phyloP scores from a whole-genome alignment of 352 stramenopile genomes.

The Globisporangium echinulatum region DNA sequence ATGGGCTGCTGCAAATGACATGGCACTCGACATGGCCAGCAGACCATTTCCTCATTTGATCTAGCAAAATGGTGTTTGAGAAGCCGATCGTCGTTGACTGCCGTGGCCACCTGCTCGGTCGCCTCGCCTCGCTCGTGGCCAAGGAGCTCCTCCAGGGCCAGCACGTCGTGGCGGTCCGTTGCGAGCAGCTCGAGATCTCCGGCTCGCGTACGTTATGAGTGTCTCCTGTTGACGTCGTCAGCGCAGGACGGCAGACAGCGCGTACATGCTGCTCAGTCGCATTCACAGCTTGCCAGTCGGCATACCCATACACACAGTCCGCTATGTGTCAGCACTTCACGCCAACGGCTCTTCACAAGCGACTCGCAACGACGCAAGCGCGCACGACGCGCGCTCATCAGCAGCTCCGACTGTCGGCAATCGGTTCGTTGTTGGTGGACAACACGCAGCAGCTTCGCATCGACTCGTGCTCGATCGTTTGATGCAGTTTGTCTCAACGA shows the following conservation, averaged over 20 bases:
- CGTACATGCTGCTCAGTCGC: too few species aligned
- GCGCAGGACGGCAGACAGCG: too few species aligned
- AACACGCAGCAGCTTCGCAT: not conserved
- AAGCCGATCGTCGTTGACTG: constrained; percentile 97
- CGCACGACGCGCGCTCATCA: not conserved
- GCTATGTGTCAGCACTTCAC: too few species aligned
- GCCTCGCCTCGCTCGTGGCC: constrained; percentile 96
- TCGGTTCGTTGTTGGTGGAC: not conserved
- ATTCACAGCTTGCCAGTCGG: too few species aligned
- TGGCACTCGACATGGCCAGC: not conserved
- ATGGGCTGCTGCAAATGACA: not conserved
- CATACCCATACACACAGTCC: too few species aligned
- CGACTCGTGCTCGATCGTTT: not conserved
- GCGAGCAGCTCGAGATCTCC: constrained; percentile 98
- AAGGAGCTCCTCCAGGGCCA: constrained; percentile 99
- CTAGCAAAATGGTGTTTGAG: constrained; percentile 89
- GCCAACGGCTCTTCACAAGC: not conserved
- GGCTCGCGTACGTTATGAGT: constrained; percentile 86
- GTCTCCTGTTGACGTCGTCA: too few species aligned
- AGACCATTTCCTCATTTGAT: constrained; percentile 67
- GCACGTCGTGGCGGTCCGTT: constrained; percentile 97
- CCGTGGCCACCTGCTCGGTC: constrained; percentile 97
- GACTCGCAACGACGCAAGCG: not conserved
- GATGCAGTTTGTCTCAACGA: not conserved
- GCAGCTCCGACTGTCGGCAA: not conserved